These are phyloP conservation scores for Botryosphaeria dothidea DNA, from an alignment of 2,329 filamentous ascomycete species.

Conservation along the genomic window DNA sequence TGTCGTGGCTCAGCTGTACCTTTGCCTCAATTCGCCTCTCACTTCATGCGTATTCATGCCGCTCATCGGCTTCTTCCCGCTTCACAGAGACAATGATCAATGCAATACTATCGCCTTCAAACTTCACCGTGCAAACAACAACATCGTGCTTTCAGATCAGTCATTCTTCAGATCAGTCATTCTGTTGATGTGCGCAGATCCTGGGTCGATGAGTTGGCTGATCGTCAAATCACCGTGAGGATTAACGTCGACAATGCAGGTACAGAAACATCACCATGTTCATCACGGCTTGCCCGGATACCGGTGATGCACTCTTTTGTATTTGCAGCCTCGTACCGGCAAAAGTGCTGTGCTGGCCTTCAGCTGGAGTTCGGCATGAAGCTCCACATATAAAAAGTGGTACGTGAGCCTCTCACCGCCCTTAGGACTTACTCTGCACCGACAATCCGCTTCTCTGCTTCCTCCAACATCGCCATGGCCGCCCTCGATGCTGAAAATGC, in stretches of 20 bases:
- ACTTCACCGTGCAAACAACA: not conserved
- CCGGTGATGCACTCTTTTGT: not conserved
- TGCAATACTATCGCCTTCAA: not conserved
- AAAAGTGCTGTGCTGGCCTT: not conserved
- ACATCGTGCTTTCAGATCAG: not conserved
- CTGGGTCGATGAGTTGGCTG: slow-evolving; percentile 6
- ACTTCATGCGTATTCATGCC: not conserved
- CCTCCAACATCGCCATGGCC: slow-evolving; percentile 9
- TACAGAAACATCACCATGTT: not conserved
- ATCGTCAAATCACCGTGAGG: slow-evolving; percentile 7
- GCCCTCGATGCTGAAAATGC: slow-evolving; percentile 8
- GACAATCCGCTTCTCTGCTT: not conserved
- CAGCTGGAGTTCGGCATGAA: slow-evolving; percentile 20
- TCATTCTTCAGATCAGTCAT: no score
- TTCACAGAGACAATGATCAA: no score
- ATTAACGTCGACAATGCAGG: slow-evolving; percentile 2
- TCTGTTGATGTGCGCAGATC: slow-evolving; percentile 1
- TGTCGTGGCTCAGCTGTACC: not conserved
- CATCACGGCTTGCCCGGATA: not conserved
- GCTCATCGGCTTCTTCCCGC: not conserved
- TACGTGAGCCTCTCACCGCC: slow-evolving; percentile 18
- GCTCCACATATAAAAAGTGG: slow-evolving; percentile 17
- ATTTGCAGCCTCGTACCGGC: not conserved
- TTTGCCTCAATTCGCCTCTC: not conserved
- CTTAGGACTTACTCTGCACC: not conserved